Conservation (phyloP, 148 eudicot species). For the Suaeda aralocaspica region DNA sequence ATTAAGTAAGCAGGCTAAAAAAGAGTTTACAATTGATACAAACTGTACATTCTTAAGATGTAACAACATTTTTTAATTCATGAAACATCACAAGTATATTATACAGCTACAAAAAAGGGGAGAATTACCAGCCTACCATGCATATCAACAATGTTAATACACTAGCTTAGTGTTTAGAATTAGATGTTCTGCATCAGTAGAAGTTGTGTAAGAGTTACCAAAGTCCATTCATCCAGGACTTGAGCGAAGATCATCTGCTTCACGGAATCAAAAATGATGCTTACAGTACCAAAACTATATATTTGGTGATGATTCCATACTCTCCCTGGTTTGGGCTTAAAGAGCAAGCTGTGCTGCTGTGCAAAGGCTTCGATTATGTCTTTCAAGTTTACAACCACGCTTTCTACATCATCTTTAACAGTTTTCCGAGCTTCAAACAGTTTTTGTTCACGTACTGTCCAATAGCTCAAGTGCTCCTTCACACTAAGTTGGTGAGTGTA, state of each 20-base stretch:
- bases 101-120: too few species aligned
- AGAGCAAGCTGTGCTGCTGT: slow-evolving; percentile 30
- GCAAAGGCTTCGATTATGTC: slow-evolving; percentile 29
- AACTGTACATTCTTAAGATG: too few species aligned
- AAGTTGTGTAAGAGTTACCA: slow-evolving; percentile 30
- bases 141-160: too few species aligned
- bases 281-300: slow-evolving; percentile 32
- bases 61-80: too few species aligned
- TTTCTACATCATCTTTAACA: slow-evolving; percentile 19
- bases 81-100: too few species aligned
- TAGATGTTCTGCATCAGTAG: slow-evolving; percentile 29
- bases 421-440: slow-evolving; percentile 29
- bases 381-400: slow-evolving; percentile 26
- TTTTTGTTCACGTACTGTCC: slow-evolving; percentile 28
- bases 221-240: slow-evolving; percentile 28
- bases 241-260: slow-evolving; percentile 29
- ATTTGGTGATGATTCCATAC: slow-evolving; percentile 29
- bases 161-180: too few species aligned
- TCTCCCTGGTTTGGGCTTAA: slow-evolving; percentile 34
- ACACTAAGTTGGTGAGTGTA: slow-evolving; percentile 30
- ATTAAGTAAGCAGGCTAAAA: too few species aligned
- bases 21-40: too few species aligned
- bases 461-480: slow-evolving; percentile 29
- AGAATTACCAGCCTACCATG: too few species aligned
- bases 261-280: slow-evolving; percentile 27